Evolutionary conservation across 2,329 filamentous ascomycete genomes (phyloP).

Genomic region (Colletotrichum ledebouriae): DNA sequence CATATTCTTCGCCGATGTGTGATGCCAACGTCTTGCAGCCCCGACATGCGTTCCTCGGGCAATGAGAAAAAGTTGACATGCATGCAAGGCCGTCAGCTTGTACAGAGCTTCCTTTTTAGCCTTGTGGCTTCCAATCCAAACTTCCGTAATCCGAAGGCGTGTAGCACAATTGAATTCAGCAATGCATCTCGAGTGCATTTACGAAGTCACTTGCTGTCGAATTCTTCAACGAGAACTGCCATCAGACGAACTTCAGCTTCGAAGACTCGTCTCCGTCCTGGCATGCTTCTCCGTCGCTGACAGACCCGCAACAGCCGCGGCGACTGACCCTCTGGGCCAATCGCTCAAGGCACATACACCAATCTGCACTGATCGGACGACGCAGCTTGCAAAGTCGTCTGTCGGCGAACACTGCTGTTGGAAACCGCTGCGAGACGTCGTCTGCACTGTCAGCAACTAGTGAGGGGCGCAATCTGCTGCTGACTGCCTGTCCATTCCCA

Average conservation of each 20-base stretch:
- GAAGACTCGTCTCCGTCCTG: neutral
- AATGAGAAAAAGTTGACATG: too few relatives aligned
- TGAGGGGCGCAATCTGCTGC: neutral
- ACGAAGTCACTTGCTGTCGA: neutral
- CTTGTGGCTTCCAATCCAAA: too few relatives aligned
- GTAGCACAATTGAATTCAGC: neutral
- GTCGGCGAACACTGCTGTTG: neutral
- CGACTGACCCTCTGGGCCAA: too few relatives aligned
- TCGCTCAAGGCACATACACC: neutral
- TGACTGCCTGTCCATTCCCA: neutral
- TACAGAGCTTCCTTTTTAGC: too few relatives aligned
- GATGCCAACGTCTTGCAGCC: too few relatives aligned
- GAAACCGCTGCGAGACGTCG: neutral
- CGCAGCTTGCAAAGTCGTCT: neutral
- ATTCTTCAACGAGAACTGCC: neutral
- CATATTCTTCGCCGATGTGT: too few relatives aligned
- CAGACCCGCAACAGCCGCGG: neutral
- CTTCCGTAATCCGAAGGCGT: neutral
- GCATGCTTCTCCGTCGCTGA: neutral
- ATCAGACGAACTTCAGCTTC: neutral
- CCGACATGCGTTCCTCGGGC: too few relatives aligned
- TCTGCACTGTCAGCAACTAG: conserved; percentile 20
- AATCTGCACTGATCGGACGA: neutral
- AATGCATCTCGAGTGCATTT: neutral
- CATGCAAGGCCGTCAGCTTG: too few relatives aligned